A percentile compares a stretch with the other conserved stretches of the same genome.
Conservation (phyloP, 768 basidiomycete genomes). For the Phaeolepiota aurea region DNA sequence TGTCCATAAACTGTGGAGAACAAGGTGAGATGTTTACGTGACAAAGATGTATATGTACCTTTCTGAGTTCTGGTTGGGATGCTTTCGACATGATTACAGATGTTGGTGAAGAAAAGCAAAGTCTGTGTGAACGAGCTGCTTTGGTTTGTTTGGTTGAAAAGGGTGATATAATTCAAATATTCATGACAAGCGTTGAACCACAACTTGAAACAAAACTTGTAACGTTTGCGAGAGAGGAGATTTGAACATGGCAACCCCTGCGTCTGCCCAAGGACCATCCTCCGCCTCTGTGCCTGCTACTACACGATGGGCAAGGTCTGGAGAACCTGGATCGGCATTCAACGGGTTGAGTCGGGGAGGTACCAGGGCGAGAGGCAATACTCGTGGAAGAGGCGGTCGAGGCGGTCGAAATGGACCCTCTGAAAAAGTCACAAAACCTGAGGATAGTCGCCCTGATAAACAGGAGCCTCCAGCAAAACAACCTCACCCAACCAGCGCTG, state of each 20-base stretch:
- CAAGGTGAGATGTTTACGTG: constrained; percentile 3
- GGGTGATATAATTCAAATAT: not conserved
- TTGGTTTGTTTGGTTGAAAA: not conserved
- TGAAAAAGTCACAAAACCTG: constrained; percentile 6
- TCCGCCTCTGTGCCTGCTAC: constrained; percentile 18
- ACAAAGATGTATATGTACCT: constrained; percentile 44
- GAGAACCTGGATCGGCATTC: constrained; percentile 40
- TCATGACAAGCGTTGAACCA: not conserved
- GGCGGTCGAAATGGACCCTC: constrained; percentile 16
- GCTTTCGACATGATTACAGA: constrained; percentile 70
- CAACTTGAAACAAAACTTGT: not conserved
- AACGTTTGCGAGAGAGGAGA: not conserved
- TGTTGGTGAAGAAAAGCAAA: constrained; percentile 2
- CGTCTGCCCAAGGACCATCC: constrained; percentile 18
- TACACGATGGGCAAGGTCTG: constrained; percentile 34
- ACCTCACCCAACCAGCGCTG: constrained; percentile 3
- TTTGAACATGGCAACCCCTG: constrained; percentile 33
- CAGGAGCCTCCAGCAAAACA: constrained; percentile 3
- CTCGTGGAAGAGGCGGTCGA: constrained; percentile 21
- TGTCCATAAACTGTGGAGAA: constrained; percentile 88
- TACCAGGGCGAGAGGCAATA: constrained; percentile 24
- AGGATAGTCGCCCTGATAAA: constrained; percentile 9
- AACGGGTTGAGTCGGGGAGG: constrained; percentile 29
- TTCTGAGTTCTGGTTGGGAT: constrained; percentile 96
- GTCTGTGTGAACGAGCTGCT: not conserved